Conservation (phyloP, 495 filamentous ascomycete species). For the Letharia lupina region DNA sequence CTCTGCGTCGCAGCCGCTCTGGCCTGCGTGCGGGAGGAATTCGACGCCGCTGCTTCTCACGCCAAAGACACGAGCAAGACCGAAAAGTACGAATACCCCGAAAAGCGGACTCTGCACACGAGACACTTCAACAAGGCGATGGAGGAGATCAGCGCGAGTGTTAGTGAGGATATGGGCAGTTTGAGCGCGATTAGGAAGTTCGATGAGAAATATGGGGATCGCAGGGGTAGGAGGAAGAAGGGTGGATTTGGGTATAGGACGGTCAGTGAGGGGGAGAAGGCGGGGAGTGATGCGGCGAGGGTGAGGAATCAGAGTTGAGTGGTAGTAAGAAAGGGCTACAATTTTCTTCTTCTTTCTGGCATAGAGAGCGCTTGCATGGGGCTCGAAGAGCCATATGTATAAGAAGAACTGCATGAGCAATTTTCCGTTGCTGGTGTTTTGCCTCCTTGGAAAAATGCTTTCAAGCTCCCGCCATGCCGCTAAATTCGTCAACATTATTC, state of each 20-base stretch:
- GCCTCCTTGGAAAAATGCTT: neutral
- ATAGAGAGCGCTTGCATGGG: neutral
- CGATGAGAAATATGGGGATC: slow-evolving; percentile 91
- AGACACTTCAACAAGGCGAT: slow-evolving; percentile 79
- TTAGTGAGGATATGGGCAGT: slow-evolving; percentile 88
- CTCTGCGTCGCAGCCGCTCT: slow-evolving; percentile 83
- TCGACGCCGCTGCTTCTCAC: slow-evolving; percentile 50
- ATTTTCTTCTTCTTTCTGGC: neutral
- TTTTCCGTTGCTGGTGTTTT: neutral
- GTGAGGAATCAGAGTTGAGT: slow-evolving; percentile 29
- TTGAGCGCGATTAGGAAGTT: slow-evolving; percentile 85
- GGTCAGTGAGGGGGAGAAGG: slow-evolving; percentile 31
- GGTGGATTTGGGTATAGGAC: slow-evolving; percentile 57
- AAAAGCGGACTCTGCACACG: slow-evolving; percentile 54
- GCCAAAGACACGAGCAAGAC: slow-evolving; percentile 17
- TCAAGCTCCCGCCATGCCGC: neutral
- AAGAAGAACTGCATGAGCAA: neutral
- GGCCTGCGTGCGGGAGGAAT: slow-evolving; percentile 78
- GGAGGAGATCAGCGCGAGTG: slow-evolving; percentile 83
- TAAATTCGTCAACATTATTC: neutral
- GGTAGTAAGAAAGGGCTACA: neutral
- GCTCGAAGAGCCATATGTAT: neutral
- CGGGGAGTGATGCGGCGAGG: slow-evolving; percentile 28
- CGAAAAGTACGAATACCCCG: slow-evolving; percentile 51
- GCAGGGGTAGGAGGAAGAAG: slow-evolving; percentile 63